Base-by-base conservation (phyloP, 1,284 basidiomycete genomes). In the Fomes fomentarius region DNA sequence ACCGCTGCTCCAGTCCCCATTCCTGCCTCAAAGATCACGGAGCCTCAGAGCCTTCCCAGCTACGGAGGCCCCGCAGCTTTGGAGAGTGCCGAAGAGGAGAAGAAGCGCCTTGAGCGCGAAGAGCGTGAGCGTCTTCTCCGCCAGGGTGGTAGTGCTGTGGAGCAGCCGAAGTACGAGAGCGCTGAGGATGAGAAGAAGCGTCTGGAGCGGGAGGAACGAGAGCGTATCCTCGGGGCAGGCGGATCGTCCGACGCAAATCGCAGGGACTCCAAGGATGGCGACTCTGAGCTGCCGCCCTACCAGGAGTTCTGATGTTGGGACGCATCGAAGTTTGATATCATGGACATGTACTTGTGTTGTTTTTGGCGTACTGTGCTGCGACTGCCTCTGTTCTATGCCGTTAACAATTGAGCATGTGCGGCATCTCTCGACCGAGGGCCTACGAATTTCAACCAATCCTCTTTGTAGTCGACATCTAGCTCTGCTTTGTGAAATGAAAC, bases 171-270 rank as follows among this genome's bases (percentile, higher is more conserved):
- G 40, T 66, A 71, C 21, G 83, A 85, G 65, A 75, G 73, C 56
- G 82, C 85, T 0, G 84, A 83, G 56, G 83, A 85, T 17, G 86
- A 88, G 75, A 89, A 89, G 77, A 81, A 76, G 70, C 73, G 87
- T 30, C 67, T 87, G 33, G 84, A 87, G 66, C 77, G 79, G 46
- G 84, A 89, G 65, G 84, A 87, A 62, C 75, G 83, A 49, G 87
- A 87, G 60, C 75, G 76, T 10, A 60, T 85, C 19, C 64, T 83
- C 40, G 70, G 69, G 19, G 68, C 67, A 4, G 74, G 72, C 33
- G 69, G 64, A 4, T 42, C 56, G 9, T 54, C 52, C 19, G 33
- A 38, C 38, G 46, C 54, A 35, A 46, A 50, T 39, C 54, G 53
- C 19, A n/a, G n/a, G n/a, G 57, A 62, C 44, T 43, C 58, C 26